Base-by-base conservation (phyloP, 108 stramenopile species). In the Skeletonema potamos region DNA sequence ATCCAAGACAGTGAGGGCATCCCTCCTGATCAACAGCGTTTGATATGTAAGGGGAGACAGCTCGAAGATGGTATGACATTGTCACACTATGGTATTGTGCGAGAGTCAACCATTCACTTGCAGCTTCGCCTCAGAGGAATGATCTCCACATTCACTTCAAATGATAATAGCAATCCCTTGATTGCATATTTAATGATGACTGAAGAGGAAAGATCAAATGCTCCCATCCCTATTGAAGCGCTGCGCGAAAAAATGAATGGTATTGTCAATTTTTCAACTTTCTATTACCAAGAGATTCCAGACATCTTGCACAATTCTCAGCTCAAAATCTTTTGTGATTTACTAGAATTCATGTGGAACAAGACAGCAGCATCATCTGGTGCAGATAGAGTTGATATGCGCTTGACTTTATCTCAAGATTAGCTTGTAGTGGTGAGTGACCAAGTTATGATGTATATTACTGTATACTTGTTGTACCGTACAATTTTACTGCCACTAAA, bases 41-140 rank as follows among this genome's bases (percentile, higher is more conserved):
- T 85, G 39, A 87, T 79, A 55, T 89, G 86, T 70, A 76, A 85
- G 9, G 82, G 84, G 37, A 88, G 84, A 75, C 84, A 88, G 59
- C 76, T 89, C 8, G 86, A 89, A 58, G 90, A 91, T 41, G 80
- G 78, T 20, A 58, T 58, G 11, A 85, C 87, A 15, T 57, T 91
- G 10, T 56, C 41, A 0, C 77, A 86, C 54, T 91, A 85, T 84
- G 85, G 88, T 56, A 84, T 91, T 66, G 66, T 66, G 85, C 56
- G 82, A 76, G 41, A 68, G 65, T 46, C n/a, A n/a, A 81, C 77
- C 9, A 59, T 82, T 59, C 86, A 84, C 34, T 57, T 87, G 65
- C 72, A 83, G 12, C 63, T 76, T 4, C 61, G 71, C 5, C 65
- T 77, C 7, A 39, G 67, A 4, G 79, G 72, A 15, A 74, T 68